Percentiles rank a stretch among this genome's conserved stretches.
These are phyloP conservation scores for Globisporangium perplexum DNA, from an alignment of 352 stramenopile genomes.

Conservation along the genomic window DNA sequence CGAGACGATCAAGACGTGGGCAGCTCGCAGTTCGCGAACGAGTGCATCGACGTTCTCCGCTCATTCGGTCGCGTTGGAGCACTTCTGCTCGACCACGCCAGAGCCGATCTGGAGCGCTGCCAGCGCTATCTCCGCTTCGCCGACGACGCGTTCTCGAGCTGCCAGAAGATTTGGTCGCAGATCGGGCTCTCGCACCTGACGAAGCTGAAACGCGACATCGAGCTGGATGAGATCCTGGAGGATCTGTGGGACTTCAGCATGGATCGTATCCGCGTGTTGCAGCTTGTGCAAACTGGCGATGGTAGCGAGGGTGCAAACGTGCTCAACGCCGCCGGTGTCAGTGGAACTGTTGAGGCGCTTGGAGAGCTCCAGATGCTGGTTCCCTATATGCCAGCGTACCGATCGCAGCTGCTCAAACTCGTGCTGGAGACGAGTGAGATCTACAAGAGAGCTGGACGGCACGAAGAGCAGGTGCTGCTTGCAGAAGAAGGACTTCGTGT, in stretches of 20 bases:
- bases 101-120: slow-evolving; percentile 38
- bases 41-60: slow-evolving; percentile 67
- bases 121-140: slow-evolving; percentile 50
- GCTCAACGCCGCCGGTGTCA: background rate
- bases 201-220: slow-evolving; percentile 52
- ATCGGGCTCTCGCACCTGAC: slow-evolving; percentile 64
- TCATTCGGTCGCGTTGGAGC: slow-evolving; percentile 67
- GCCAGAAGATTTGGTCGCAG: slow-evolving; percentile 46
- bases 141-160: slow-evolving; percentile 43
- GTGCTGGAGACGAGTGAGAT: slow-evolving; percentile 44
- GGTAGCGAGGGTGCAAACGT: background rate
- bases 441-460: slow-evolving; percentile 26
- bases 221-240: slow-evolving; percentile 70
- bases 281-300: slow-evolving; percentile 16
- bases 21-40: slow-evolving; percentile 34
- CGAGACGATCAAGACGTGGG: slow-evolving; percentile 2
- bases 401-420: slow-evolving; percentile 34
- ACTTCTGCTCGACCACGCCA: slow-evolving; percentile 50
- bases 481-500: slow-evolving; percentile 55
- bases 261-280: slow-evolving; percentile 53
- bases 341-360: slow-evolving; percentile 43
- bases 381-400: slow-evolving; percentile 52
- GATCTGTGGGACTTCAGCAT: slow-evolving; percentile 79
- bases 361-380: slow-evolving; percentile 70
- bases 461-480: slow-evolving; percentile 38